Conservation (phyloP, 371 early-diverging fungal species). For the Mortierella sp. region DNA sequence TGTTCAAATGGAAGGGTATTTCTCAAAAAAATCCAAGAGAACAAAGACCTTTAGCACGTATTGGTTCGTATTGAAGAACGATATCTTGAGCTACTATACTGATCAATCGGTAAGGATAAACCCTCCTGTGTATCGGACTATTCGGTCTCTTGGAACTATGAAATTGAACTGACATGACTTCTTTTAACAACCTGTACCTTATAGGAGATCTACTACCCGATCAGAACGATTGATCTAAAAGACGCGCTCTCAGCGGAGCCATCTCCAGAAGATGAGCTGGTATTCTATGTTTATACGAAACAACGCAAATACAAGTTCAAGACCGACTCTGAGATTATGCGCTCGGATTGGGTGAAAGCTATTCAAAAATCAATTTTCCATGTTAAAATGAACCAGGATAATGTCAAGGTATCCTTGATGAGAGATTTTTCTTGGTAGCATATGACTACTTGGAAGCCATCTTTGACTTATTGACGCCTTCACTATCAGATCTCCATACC, state of each 20-base stretch:
- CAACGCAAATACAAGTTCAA: constrained; percentile 66
- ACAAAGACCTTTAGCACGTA: constrained; percentile 64
- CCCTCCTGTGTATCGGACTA: too few species aligned
- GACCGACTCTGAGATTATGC: constrained; percentile 60
- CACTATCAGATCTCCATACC: constrained; percentile 61
- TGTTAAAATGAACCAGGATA: constrained; percentile 72
- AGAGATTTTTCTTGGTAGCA: too few species aligned
- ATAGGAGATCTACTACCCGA: constrained; percentile 74
- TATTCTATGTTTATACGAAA: constrained; percentile 47
- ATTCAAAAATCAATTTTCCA: constrained; percentile 75
- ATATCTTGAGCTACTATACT: constrained; percentile 72
- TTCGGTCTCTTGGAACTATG: too few species aligned
- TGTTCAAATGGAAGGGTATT: constrained; percentile 73
- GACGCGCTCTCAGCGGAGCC: constrained; percentile 64
- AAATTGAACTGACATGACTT: neutral
- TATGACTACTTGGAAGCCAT: too few species aligned
- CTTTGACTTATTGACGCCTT: neutral
- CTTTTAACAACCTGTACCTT: neutral
- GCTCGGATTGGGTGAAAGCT: constrained; percentile 59
- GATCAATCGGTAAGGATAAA: constrained; percentile 62
- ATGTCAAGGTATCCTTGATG: constrained; percentile 69
- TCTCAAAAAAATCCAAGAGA: constrained; percentile 62
- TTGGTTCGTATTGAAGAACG: constrained; percentile 78
- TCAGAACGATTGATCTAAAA: constrained; percentile 77
- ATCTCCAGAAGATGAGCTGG: constrained; percentile 36